Evolutionary conservation across 1,139 yeast species (phyloP).

Genomic region (Pichia cactophila): DNA sequence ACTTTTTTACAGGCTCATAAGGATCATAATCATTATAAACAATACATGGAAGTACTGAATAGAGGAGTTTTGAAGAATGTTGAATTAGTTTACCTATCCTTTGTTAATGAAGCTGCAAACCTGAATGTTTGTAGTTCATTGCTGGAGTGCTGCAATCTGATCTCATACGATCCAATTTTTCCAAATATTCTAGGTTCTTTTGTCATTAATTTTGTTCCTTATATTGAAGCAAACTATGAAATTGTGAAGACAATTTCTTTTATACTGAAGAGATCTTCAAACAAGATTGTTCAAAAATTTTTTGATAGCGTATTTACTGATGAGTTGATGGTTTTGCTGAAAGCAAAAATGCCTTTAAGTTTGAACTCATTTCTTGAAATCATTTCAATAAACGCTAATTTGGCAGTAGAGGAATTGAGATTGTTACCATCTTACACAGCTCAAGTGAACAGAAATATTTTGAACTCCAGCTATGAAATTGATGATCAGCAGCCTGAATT

Average conservation of each 20-base stretch:
- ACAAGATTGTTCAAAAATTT: slow-evolving; percentile 47
- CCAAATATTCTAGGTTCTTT: slow-evolving; percentile 55
- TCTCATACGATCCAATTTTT: slow-evolving; percentile 47
- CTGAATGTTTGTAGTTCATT: slow-evolving; percentile 43
- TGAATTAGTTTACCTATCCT: slow-evolving; percentile 26
- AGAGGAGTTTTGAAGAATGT: slow-evolving; percentile 17
- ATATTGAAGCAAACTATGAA: slow-evolving; percentile 50
- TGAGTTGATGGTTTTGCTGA: slow-evolving; percentile 48
- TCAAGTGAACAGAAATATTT: slow-evolving; percentile 33
- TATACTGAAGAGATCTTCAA: slow-evolving; percentile 50
- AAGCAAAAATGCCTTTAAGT: slow-evolving; percentile 72
- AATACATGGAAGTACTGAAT: slow-evolving; percentile 18
- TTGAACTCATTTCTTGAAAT: slow-evolving; percentile 56
- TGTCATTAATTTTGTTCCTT: slow-evolving; percentile 53
- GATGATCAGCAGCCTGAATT: slow-evolving; percentile 49
- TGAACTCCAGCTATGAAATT: slow-evolving; percentile 35
- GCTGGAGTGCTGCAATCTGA: slow-evolving; percentile 33
- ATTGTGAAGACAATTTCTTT: slow-evolving; percentile 44
- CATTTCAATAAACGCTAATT: slow-evolving; percentile 54
- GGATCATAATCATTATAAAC: slow-evolving; percentile 13
- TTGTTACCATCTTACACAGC: slow-evolving; percentile 56
- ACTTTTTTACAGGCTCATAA: slow-evolving; percentile 39
- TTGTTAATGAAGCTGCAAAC: slow-evolving; percentile 40
- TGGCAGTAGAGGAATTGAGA: slow-evolving; percentile 58
- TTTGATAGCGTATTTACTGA: slow-evolving; percentile 49